Conservation (phyloP, 768 basidiomycete genomes). For the Boletus pseudopeckii region DNA sequence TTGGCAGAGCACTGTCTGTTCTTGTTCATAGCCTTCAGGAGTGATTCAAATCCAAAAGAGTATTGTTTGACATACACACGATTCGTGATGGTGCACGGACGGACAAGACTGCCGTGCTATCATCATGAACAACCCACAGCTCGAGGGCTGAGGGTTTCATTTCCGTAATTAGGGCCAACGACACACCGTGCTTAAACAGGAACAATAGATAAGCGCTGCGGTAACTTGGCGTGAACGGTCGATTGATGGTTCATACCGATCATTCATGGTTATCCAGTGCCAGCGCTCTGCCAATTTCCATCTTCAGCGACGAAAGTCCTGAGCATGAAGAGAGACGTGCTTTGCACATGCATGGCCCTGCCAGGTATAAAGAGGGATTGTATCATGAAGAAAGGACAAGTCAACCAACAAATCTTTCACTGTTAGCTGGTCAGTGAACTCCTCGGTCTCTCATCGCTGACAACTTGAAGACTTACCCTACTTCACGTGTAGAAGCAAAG, state of each 20-base stretch:
- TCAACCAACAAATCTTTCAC: neutral
- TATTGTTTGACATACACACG: neutral
- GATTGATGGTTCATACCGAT: neutral
- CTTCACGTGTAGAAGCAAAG: slow-evolving; percentile 3
- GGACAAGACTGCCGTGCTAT: too few species aligned
- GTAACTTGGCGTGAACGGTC: neutral
- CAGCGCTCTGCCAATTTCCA: neutral
- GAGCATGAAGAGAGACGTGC: neutral
- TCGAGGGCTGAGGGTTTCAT: slow-evolving; percentile 9
- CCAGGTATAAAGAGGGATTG: slow-evolving; percentile 15
- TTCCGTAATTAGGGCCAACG: neutral
- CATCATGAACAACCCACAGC: neutral
- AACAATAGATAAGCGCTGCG: neutral
- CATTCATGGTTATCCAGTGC: neutral
- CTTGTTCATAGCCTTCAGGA: neutral
- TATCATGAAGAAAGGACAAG: neutral
- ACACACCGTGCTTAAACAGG: neutral
- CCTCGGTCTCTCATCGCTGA: neutral
- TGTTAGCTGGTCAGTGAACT: slow-evolving; percentile 10
- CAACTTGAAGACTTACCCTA: neutral
- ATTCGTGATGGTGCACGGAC: neutral
- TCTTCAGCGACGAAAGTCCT: neutral
- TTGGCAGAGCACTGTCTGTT: neutral
- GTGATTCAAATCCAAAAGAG: neutral
- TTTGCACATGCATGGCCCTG: neutral